Evolutionary conservation across 2,329 filamentous ascomycete species (phyloP), one percentile per base, ranked within the genome.

Genomic region (Alternaria tenuissima): DNA sequence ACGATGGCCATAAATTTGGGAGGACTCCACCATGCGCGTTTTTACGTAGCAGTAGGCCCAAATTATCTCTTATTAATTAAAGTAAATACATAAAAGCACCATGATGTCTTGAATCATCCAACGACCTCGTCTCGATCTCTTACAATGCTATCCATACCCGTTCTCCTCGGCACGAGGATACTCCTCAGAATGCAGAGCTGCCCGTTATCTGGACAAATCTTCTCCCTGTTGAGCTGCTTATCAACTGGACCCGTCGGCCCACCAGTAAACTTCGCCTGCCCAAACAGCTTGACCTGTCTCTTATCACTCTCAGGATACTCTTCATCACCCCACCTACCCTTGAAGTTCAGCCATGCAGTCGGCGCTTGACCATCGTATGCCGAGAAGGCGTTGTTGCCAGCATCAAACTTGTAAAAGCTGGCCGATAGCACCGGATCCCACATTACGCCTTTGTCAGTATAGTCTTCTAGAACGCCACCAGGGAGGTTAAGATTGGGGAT

Each of bases 201-300:
- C 3, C 79, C 79, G 68, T 82, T 80, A 48, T 83, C 81, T 1
- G 86, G 86, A 77, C 88, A 90, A 3, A 89, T 81, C 42, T 85
- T 76, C 39, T 74, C 80, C 54, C 88, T 76, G 57, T 85, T 82
- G 64, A 90, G 70, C 51, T 84, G 77, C 77, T 91, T 90, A 63
- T 86, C 84, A 59, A 78, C 79, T 1, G 88, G 88, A 1, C 88
- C 88, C 20, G 86, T 88, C 1, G 88, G 88, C 1, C 88, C 88
- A 57, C 77, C 79, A 0, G 77, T 78, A 68, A 84, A 90, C 70
- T 86, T 87, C 20, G 77, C 71, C 63, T 76, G 72, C 6, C 77
- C 80, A 54, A 83, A 78, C 7, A 80, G 44, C 58, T 78, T 76
- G n/a, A 81, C 71, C 74, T 88, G 82, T 22, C 86, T 76, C 54